Conservation (phyloP, 2,329 filamentous ascomycete species). For the Rutstroemia sp. region DNA sequence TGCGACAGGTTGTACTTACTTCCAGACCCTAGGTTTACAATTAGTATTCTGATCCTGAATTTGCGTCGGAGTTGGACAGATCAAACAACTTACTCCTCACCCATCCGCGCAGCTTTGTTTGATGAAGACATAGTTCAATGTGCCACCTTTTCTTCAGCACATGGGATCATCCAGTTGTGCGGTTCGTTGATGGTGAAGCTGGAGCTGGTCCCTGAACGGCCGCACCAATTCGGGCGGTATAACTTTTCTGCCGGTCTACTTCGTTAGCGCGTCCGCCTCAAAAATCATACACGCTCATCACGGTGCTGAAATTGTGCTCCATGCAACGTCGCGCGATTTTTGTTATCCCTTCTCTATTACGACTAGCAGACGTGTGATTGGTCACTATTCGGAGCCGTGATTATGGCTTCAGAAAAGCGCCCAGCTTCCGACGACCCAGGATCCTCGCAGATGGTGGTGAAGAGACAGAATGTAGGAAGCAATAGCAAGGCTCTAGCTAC, state of each 20-base stretch:
- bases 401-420: conserved; percentile 87
- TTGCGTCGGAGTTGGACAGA: not conserved
- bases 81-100: conserved; percentile 59
- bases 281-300: conserved; percentile 4
- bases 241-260: too few relatives aligned
- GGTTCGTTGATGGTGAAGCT: not conserved
- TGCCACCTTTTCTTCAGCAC: not conserved
- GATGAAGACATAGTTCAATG: conserved; percentile 40
- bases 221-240: not conserved
- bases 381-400: conserved; percentile 2
- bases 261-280: conserved; percentile 6
- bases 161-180: not conserved
- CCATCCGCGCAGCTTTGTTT: conserved; percentile 60
- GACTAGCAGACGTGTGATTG: not conserved
- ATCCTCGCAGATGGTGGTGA: conserved; percentile 74
- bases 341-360: not conserved
- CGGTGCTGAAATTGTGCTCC: not conserved
- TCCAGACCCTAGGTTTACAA: conserved; percentile 29
- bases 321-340: conserved; percentile 1
- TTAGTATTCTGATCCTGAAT: conserved; percentile 17
- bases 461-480: conserved; percentile 67
- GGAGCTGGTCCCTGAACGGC: conserved; percentile 2
- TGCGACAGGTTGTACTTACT: conserved; percentile 25
- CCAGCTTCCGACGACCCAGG: conserved; percentile 79
- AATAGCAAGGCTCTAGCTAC: conserved; percentile 46